phyloP scores from a whole-genome alignment of 768 basidiomycete species.

The Trametes meyenii region DNA sequence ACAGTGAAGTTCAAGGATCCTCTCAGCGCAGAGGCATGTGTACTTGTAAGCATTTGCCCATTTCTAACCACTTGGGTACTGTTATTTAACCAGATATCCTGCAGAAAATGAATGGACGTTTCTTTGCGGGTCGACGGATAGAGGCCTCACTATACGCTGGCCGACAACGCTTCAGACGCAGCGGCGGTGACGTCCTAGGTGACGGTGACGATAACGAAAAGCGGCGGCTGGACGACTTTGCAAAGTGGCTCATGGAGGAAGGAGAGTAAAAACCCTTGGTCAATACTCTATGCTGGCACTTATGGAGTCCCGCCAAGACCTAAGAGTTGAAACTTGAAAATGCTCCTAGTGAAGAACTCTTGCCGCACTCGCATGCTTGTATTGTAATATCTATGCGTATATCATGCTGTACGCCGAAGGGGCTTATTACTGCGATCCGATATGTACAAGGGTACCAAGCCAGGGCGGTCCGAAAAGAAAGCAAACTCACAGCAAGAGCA shows the following conservation, averaged over 20 bases:
- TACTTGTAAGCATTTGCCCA: slow-evolving; percentile 58
- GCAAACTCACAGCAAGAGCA: slow-evolving; percentile 19
- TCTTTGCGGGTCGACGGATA: slow-evolving; percentile 82
- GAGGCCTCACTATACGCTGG: slow-evolving; percentile 84
- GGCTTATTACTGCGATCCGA: neutral
- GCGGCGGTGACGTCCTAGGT: slow-evolving; percentile 67
- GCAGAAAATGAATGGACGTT: slow-evolving; percentile 94
- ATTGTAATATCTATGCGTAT: slow-evolving; percentile 16
- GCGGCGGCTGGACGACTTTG: slow-evolving; percentile 85
- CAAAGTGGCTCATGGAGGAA: slow-evolving; percentile 83
- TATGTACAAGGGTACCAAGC: slow-evolving; percentile 5
- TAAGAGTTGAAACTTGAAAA: neutral
- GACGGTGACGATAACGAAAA: slow-evolving; percentile 78
- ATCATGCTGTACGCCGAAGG: neutral
- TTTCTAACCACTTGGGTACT: neutral
- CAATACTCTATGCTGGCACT: neutral
- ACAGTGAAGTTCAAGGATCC: slow-evolving; percentile 95
- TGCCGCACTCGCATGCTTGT: slow-evolving; percentile 11
- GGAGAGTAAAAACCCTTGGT: slow-evolving; percentile 50
- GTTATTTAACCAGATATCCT: neutral
- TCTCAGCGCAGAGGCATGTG: slow-evolving; percentile 90
- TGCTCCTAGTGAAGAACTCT: neutral
- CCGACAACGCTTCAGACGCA: slow-evolving; percentile 78
- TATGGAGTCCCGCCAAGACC: neutral
- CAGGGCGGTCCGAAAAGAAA: slow-evolving; percentile 4